Evolutionary conservation across 192 early-diverging fungal species (phyloP).

Genomic region (Dissophora ornata): DNA sequence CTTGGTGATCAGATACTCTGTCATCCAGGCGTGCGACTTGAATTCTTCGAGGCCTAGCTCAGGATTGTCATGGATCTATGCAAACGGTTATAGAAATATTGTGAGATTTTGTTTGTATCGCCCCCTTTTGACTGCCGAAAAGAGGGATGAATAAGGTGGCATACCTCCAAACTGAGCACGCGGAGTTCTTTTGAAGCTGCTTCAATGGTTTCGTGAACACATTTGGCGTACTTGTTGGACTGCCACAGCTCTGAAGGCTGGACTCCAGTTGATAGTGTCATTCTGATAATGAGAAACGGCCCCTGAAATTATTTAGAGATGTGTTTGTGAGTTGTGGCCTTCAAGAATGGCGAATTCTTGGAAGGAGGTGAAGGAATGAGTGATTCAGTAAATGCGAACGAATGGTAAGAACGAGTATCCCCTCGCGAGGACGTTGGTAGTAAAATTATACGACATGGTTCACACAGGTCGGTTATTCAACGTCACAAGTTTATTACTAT

Average conservation of each 20-base stretch:
- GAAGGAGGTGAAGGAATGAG: too few species aligned
- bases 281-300: too few species aligned
- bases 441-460: too few species aligned
- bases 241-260: conserved; percentile 7
- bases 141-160: background rate
- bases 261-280: too few species aligned
- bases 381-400: too few species aligned
- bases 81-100: background rate
- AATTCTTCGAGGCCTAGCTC: conserved; percentile 67
- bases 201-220: conserved; percentile 45
- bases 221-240: conserved; percentile 37
- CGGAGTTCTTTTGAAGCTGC: conserved; percentile 53
- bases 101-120: background rate
- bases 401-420: too few species aligned
- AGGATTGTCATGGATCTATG: conserved; percentile 67
- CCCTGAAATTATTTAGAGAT: too few species aligned
- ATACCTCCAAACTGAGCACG: conserved; percentile 58
- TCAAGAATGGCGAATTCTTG: too few species aligned
- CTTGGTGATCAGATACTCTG: conserved; percentile 68
- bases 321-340: too few species aligned
- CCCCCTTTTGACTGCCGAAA: background rate
- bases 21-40: conserved; percentile 70
- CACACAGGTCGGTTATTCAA: too few species aligned
- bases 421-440: too few species aligned
- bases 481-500: too few species aligned